Percentiles rank a stretch among this genome's conserved stretches.
phyloP scores from a whole-genome alignment of 2,329 filamentous ascomycete species.

The Talaromyces sp. region DNA sequence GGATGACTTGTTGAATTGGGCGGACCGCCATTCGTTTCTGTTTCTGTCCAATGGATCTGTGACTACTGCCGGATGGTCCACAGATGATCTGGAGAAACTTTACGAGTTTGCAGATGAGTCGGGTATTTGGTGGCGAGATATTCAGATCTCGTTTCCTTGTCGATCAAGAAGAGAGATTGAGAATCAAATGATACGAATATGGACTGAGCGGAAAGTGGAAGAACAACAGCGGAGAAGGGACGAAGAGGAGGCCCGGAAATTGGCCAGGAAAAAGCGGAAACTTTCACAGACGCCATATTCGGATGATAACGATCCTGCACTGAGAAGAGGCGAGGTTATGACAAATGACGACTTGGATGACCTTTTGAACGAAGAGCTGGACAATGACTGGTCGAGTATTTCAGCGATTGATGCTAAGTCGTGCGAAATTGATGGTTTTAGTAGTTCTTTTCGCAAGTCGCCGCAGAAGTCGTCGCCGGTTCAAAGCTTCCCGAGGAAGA shows the following conservation, averaged over 20 bases:
- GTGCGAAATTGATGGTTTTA: background rate
- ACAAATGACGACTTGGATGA: slow-evolving; percentile 16
- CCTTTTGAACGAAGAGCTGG: slow-evolving; percentile 21
- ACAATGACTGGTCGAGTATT: slow-evolving; percentile 19
- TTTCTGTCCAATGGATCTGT: slow-evolving; percentile 26
- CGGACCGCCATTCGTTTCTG: slow-evolving; percentile 29
- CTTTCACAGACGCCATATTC: slow-evolving; percentile 5
- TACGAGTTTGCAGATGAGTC: slow-evolving; percentile 25
- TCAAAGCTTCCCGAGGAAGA: background rate
- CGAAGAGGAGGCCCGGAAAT: background rate
- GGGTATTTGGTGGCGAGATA: slow-evolving; percentile 31
- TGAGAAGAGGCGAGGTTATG: slow-evolving; percentile 5
- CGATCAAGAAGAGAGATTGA: slow-evolving; percentile 32
- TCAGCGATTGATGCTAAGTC: slow-evolving; percentile 23
- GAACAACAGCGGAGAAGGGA: background rate
- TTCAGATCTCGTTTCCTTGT: slow-evolving; percentile 28
- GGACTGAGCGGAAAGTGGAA: slow-evolving; percentile 22
- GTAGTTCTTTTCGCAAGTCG: slow-evolving; percentile 6
- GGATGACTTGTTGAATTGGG: slow-evolving; percentile 27
- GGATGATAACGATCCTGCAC: slow-evolving; percentile 8
- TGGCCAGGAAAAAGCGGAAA: background rate
- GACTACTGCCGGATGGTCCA: slow-evolving; percentile 30
- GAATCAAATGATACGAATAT: slow-evolving; percentile 33
- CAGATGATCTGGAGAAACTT: slow-evolving; percentile 27
- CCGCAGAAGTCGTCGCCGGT: slow-evolving; percentile 12